These are phyloP conservation scores for Sophora flavescens DNA, from an alignment of 306 rosid genomes.

Conservation along the genomic window DNA sequence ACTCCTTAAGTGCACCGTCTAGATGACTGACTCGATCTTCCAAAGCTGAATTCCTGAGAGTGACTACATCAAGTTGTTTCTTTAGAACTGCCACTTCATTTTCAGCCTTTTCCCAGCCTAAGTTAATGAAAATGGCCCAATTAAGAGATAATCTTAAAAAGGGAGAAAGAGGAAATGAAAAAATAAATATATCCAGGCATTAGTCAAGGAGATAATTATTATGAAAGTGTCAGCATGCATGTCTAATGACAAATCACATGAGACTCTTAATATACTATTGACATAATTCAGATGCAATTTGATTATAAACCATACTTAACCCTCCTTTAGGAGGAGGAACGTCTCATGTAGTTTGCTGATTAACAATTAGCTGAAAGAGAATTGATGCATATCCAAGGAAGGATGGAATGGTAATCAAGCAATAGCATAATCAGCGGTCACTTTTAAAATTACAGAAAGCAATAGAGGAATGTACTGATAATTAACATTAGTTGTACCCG, in stretches of 20 bases:
- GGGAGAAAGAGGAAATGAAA: conserved; percentile 34
- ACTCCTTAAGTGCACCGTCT: conserved; percentile 96
- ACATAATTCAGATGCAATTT: conserved; percentile 38
- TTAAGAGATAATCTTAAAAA: conserved; percentile 38
- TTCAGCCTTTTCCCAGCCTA: conserved; percentile 99
- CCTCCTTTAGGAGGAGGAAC: conserved; percentile 29
- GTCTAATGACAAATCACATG: conserved; percentile 31
- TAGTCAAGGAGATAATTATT: conserved; percentile 15
- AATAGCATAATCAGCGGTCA: conserved; percentile 18
- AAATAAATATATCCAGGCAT: conserved; percentile 24
- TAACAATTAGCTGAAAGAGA: not conserved
- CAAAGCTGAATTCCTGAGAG: conserved; percentile 66
- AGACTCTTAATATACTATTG: conserved; percentile 33
- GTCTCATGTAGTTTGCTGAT: conserved; percentile 13
- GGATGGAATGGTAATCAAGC: conserved; percentile 27
- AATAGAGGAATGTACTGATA: conserved; percentile 17
- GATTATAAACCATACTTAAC: not conserved
- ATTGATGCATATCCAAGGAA: conserved; percentile 8
- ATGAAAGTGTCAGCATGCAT: conserved; percentile 11
- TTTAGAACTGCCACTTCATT: conserved; percentile 75
- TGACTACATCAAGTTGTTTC: conserved; percentile 72
- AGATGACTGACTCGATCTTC: conserved; percentile 87
- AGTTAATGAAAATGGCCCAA: conserved; percentile 26
- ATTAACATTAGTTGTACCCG: conserved; percentile 62
- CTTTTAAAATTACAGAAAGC: not conserved